Percentiles rank a stretch among this genome's conserved stretches.
Evolutionary conservation across 1,284 basidiomycete genomes (phyloP).

Genomic region (Hortiboletus rubellus): DNA sequence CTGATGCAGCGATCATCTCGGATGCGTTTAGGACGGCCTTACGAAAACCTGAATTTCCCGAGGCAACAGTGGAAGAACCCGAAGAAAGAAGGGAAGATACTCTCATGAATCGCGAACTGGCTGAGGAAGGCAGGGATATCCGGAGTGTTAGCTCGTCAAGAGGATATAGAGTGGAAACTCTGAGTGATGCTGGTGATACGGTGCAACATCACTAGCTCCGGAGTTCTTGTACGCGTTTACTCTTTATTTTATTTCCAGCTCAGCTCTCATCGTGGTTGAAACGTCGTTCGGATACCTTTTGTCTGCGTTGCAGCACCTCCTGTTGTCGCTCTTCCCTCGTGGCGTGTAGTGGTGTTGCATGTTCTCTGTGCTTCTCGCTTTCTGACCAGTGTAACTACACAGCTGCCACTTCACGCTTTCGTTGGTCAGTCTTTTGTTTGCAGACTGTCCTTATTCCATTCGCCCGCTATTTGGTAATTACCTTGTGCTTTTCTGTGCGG

Average conservation of each 20-base stretch:
- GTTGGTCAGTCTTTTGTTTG: conserved; percentile 24
- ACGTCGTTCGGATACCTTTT: conserved; percentile 38
- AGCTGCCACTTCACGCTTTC: conserved; percentile 27
- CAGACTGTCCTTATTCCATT: conserved; percentile 30
- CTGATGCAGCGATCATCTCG: conserved; percentile 86
- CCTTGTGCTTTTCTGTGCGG: conserved; percentile 28
- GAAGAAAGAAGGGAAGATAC: conserved; percentile 45
- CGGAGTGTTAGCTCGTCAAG: conserved; percentile 75
- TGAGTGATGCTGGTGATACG: conserved; percentile 57
- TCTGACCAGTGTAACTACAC: conserved; percentile 33
- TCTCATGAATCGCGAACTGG: conserved; percentile 66
- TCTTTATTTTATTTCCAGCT: conserved; percentile 35
- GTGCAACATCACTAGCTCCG: conserved; percentile 48
- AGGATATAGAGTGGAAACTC: conserved; percentile 72
- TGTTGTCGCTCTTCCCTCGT: conserved; percentile 32
- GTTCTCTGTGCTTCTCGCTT: conserved; percentile 30
- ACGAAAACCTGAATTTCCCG: conserved; percentile 80
- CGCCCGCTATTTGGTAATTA: conserved; percentile 33
- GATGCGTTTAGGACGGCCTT: conserved; percentile 82
- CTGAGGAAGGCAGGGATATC: conserved; percentile 81
- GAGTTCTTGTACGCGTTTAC: conserved; percentile 34
- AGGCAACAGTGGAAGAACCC: conserved; percentile 64
- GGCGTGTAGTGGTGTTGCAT: conserved; percentile 34
- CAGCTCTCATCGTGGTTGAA: conserved; percentile 36
- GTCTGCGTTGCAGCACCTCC: conserved; percentile 23